These are phyloP conservation scores for Paramecium sonneborni DNA, from an alignment of 73 alveolate genomes.

Conservation along the genomic window DNA sequence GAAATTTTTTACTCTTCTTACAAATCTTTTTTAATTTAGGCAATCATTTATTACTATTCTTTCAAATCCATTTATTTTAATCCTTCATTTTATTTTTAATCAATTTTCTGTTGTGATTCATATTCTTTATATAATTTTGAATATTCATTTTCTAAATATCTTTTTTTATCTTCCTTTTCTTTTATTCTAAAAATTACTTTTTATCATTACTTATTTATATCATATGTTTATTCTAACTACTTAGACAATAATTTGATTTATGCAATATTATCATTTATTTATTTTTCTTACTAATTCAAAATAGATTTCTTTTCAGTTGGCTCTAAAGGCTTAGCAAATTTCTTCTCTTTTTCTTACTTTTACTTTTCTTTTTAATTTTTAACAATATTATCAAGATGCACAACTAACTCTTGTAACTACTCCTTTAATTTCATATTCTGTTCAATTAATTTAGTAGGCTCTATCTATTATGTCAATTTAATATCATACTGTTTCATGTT, in stretches of 20 bases:
- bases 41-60: background rate
- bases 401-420: background rate
- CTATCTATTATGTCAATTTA: background rate
- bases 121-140: background rate
- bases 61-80: background rate
- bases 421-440: constrained; percentile 1
- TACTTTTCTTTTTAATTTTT: constrained; percentile 11
- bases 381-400: constrained; percentile 42
- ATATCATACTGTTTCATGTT: background rate
- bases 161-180: constrained; percentile 22
- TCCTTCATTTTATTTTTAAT: background rate
- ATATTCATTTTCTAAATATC: constrained; percentile 15
- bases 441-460: background rate
- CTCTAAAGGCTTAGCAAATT: background rate
- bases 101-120: constrained; percentile 1
- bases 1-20: background rate
- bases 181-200: background rate
- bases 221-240: background rate
- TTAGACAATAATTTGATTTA: background rate
- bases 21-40: background rate
- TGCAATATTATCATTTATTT: background rate
- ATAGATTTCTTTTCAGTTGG: background rate
- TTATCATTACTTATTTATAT: background rate
- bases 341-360: background rate
- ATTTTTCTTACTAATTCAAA: background rate